Evolutionary conservation across 106 monocot genomes (phyloP).

Genomic region (Dioscorea dumetorum): DNA sequence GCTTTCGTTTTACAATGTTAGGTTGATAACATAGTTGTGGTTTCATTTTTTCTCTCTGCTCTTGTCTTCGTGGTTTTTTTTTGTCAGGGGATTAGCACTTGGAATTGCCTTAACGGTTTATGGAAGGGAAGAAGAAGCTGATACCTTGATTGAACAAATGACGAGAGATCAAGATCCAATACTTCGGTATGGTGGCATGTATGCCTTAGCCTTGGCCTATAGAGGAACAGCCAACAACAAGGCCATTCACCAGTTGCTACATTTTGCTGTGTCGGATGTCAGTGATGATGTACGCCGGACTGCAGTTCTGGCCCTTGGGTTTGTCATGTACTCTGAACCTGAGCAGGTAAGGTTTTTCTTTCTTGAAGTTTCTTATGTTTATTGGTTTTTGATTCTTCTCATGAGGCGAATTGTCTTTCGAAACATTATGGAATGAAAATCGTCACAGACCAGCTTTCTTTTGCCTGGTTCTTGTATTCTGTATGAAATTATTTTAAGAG

Average conservation of each 20-base stretch:
- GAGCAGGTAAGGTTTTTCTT: constrained; percentile 65
- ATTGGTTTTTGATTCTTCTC: no score
- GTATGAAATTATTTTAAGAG: no score
- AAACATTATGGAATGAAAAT: no score
- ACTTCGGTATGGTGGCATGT: constrained; percentile 99
- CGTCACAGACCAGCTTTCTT: no score
- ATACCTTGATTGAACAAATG: constrained; percentile 93
- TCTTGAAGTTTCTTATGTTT: background rate
- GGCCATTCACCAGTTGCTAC: constrained; percentile 96
- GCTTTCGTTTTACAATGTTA: background rate
- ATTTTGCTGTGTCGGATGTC: constrained; percentile 99
- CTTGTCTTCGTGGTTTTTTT: background rate
- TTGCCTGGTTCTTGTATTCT: no score
- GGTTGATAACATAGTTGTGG: background rate
- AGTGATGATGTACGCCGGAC: constrained; percentile 99
- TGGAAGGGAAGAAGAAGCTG: constrained; percentile 97
- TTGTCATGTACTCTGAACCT: constrained; percentile 89
- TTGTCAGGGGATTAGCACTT: constrained; percentile 61
- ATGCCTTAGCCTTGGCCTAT: constrained; percentile 92
- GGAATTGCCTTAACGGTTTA: constrained; percentile 97
- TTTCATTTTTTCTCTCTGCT: background rate
- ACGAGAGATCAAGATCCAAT: constrained; percentile 99
- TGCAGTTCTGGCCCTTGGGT: constrained; percentile 95
- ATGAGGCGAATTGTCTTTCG: no score
- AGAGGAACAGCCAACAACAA: constrained; percentile 97